Percentiles rank a stretch among this genome's conserved stretches.
These are phyloP conservation scores for Aspergillus sclerotioniger DNA, from an alignment of 495 filamentous ascomycete species.

Conservation along the genomic window DNA sequence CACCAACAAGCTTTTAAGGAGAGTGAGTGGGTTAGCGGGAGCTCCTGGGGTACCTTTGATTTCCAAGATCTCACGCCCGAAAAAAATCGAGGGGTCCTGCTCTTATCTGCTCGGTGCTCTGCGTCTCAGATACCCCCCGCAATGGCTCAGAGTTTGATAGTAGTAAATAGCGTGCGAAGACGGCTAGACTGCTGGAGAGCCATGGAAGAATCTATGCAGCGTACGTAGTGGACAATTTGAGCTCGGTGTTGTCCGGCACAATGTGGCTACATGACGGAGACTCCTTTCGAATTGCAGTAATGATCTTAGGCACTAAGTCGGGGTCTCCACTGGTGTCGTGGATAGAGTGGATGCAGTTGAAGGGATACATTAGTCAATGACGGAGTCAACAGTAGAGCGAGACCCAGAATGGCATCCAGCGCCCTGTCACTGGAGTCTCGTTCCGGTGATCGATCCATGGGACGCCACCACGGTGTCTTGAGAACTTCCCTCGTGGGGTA, in stretches of 20 bases:
- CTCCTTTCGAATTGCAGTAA: constrained; percentile 8
- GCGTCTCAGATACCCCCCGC: background rate
- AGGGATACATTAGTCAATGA: constrained; percentile 6
- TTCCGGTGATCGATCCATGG: constrained; percentile 3
- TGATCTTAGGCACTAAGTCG: constrained; percentile 11
- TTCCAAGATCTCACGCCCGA: background rate
- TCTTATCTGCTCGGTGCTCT: background rate
- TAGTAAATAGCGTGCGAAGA: constrained; percentile 10
- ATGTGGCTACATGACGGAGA: background rate
- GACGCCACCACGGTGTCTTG: constrained; percentile 3
- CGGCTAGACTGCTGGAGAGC: background rate
- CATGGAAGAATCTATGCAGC: background rate
- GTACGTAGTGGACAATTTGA: background rate
- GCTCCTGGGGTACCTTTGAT: background rate
- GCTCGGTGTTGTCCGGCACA: constrained; percentile 10
- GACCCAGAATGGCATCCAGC: constrained; percentile 1
- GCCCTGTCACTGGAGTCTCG: constrained; percentile 5
- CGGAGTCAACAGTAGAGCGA: background rate
- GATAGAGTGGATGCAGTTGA: background rate
- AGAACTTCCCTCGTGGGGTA: constrained; percentile 10
- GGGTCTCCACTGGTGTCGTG: constrained; percentile 7
- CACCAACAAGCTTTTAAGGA: background rate
- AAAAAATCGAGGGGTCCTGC: background rate
- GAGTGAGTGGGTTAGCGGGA: background rate
- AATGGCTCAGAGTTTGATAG: constrained; percentile 14